Base-by-base conservation (phyloP, 2,329 filamentous ascomycete species). In the Scedosporium minutisporum region DNA sequence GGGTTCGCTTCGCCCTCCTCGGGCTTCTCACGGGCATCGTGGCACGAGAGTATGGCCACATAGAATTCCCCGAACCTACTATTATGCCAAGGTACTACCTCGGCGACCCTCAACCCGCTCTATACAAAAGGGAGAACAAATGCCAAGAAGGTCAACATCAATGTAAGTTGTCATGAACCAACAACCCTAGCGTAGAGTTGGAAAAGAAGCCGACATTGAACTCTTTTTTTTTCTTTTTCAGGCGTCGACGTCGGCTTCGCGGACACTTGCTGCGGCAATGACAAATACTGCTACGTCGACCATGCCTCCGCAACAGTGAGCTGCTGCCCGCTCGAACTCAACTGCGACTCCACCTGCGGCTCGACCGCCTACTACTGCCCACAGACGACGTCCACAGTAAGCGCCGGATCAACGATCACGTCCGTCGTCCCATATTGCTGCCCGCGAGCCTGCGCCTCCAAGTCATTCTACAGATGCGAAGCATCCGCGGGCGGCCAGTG, bases 401-500 rank as follows among this genome's bases (percentile, higher is more conserved):
- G 63, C 3, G 61, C 60, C 3, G 63, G 58, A 51, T 46, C 65
- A 2, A 69, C 71, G 33, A 58, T 63, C 46, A 70, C 67, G 6
- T 66, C 69, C 14, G 66, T 67, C 14, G 65, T 66, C 29, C 58
- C 65, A 3, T 73, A 74, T 21, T 80, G 79, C 66, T 77, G 77
- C 66, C 65, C 68, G 38, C 75, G 78, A 1, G 64, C 65, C 1
- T 81, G 80, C 60, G 74, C 75, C 10, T 67, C 64, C 55, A 75
- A 76, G 25, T 76, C 74, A 66, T 68, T 73, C 58, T 83, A 78
- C 66, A 73, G 73, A 25, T 85, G 82, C 66, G 71, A 79, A 18
- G 41, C 63, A 7, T 67, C 63, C 1, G 73, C 79, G 29, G 80
- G 82, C 63, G 77, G 77, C 18, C 74, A 75, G 59, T 85, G 83